Percentiles rank a stretch among this genome's conserved stretches.
Evolutionary conservation across 768 basidiomycete genomes (phyloP).

Genomic region (Brasilioporus rufonigricans): DNA sequence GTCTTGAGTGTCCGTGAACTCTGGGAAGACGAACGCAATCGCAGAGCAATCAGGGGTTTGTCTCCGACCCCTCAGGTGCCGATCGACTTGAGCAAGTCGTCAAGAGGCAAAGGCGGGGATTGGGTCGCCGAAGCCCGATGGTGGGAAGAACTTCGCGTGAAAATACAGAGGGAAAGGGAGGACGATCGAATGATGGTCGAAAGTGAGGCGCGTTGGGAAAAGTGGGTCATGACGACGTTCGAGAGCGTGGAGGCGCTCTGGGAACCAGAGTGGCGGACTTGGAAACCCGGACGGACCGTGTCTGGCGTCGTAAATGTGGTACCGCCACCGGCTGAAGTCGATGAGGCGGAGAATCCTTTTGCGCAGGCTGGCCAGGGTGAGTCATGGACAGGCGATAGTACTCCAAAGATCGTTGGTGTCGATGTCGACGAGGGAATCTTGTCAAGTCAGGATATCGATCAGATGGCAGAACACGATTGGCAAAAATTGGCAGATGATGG

Average conservation of each 20-base stretch:
- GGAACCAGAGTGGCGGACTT: conserved; percentile 58
- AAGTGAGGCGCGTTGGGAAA: conserved; percentile 52
- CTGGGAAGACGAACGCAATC: conserved; percentile 93
- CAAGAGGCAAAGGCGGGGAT: conserved; percentile 51
- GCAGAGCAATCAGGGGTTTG: conserved; percentile 65
- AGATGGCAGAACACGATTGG: conserved; percentile 27
- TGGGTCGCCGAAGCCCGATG: conserved; percentile 76
- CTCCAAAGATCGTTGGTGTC: conserved; percentile 17
- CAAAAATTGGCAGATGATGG: conserved; percentile 2
- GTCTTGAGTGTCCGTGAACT: conserved; percentile 88
- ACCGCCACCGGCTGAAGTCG: conserved; percentile 9
- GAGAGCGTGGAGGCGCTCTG: conserved; percentile 88
- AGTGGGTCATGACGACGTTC: conserved; percentile 82
- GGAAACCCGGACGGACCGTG: conserved; percentile 43
- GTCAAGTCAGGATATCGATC: conserved; percentile 35
- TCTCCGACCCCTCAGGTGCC: conserved; percentile 73
- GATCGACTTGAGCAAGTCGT: conserved; percentile 61
- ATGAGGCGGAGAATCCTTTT: conserved; percentile 26
- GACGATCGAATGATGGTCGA: conserved; percentile 24
- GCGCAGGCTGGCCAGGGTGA: conserved; percentile 15
- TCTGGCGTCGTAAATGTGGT: conserved; percentile 14
- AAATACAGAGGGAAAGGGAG: conserved; percentile 50
- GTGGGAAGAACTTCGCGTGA: conserved; percentile 67
- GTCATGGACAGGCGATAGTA: conserved; percentile 6
- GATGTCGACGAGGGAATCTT: conserved; percentile 32